phyloP scores from a whole-genome alignment of 768 basidiomycete species.

The Hypsizygus marmoreus region DNA sequence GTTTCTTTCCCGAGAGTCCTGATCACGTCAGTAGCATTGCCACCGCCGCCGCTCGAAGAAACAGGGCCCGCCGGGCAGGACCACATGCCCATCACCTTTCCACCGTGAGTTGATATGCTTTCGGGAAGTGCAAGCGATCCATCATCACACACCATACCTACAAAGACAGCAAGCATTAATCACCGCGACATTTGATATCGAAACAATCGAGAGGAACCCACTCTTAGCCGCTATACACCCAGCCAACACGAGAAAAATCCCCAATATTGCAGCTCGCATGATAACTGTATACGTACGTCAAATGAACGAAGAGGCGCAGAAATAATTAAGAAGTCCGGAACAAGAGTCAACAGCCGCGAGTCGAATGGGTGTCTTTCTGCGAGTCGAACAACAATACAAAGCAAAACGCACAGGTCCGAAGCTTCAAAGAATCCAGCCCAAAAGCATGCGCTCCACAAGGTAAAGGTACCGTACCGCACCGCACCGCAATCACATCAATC shows the following conservation, averaged over 20 bases:
- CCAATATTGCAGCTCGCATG: not conserved
- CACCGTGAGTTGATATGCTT: not conserved
- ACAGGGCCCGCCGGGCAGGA: not conserved
- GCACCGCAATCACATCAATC: too few relatives aligned
- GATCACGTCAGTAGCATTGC: constrained; percentile 1
- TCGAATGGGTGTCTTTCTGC: too few relatives aligned
- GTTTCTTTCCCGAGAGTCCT: not conserved
- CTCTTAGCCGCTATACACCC: not conserved
- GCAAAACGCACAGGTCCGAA: too few relatives aligned
- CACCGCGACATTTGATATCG: not conserved
- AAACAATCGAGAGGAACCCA: not conserved
- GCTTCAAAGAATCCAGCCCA: too few relatives aligned
- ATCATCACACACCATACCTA: not conserved
- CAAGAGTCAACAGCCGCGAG: too few relatives aligned
- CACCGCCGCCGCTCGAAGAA: not conserved
- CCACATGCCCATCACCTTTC: constrained; percentile 4
- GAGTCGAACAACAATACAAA: too few relatives aligned
- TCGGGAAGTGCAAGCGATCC: not conserved
- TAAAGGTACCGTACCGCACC: too few relatives aligned
- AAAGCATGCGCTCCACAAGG: too few relatives aligned
- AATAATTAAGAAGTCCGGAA: too few relatives aligned
- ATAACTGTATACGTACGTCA: too few relatives aligned
- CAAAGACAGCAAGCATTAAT: constrained; percentile 1
- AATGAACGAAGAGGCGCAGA: too few relatives aligned
- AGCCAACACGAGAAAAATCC: not conserved